These are phyloP conservation scores for Penicillium sp. DNA, from an alignment of 2,329 filamentous ascomycete genomes.

Conservation along the genomic window DNA sequence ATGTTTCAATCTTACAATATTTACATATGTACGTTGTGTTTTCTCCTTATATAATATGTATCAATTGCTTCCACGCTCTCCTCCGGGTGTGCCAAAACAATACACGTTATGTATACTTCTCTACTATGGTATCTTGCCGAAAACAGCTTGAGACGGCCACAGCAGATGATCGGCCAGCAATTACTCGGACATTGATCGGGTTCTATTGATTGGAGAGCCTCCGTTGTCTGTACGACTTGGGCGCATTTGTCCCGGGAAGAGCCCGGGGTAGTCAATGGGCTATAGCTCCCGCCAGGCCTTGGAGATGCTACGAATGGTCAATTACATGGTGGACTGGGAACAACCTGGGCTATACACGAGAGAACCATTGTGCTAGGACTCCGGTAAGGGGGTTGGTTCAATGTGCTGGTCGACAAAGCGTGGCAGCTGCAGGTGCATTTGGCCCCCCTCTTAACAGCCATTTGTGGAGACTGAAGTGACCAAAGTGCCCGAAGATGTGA, in stretches of 20 bases:
- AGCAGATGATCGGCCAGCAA: background rate
- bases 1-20: background rate
- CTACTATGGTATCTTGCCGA: background rate
- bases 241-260: slow-evolving; percentile 11
- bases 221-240: slow-evolving; percentile 14
- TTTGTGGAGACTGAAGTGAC: slow-evolving; percentile 23
- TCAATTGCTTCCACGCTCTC: background rate
- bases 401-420: slow-evolving; percentile 28
- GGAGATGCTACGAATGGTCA: slow-evolving; percentile 6
- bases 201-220: slow-evolving; percentile 16
- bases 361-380: slow-evolving; percentile 6
- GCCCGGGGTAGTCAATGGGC: slow-evolving; percentile 13
- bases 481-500: slow-evolving; percentile 26
- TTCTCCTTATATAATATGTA: background rate
- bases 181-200: slow-evolving; percentile 16
- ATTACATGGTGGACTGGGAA: slow-evolving; percentile 11
- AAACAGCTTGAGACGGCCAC: background rate
- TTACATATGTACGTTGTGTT: background rate
- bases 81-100: background rate
- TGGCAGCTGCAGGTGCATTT: slow-evolving; percentile 27
- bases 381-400: slow-evolving; percentile 14
- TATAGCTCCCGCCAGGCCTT: background rate
- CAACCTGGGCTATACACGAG: slow-evolving; percentile 1
- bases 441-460: background rate
- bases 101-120: background rate